Evolutionary conservation across 2,329 filamentous ascomycete species (phyloP), one percentile per base, ranked within the genome.

Genomic region (Daldinia eschscholtzii): DNA sequence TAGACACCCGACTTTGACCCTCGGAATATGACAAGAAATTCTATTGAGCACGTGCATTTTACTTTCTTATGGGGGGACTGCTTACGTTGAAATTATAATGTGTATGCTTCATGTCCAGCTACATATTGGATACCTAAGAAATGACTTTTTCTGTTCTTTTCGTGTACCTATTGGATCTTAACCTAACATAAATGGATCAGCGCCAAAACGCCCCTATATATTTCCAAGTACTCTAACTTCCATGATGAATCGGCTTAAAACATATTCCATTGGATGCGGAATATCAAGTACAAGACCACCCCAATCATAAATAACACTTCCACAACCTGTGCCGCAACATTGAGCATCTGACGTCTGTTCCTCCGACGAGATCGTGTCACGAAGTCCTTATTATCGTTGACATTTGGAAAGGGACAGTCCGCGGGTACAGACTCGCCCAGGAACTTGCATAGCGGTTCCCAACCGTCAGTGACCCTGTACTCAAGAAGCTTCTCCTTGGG

Each of bases 341-440:
- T 85, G 68, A 80, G 75, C 81, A 85, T 83, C 75, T 86, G 84
- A 70, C 79, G 79, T 59, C 81, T 77, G 73, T 86, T 86, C 50
- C 83, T 75, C 61, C 77, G 76, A 30, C 78, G 78, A 66, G 82
- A 85, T 50, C 84, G 79, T 42, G 81, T 76, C 55, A 85, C 81
- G 68, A 86, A 86, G 64, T 83, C 80, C 53, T 80, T 79, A 20
- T 82, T 83, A 72, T 84, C 83, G 74, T 85, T 85, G 61, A 82
- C 82, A 69, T 83, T 81, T 6, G 83, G 83, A 74, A 84, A 85
- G 61, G 80, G 71, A 35, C 57, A 42, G 39, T 67, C 76, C 70
- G 68, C 71, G 7, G 80, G 80, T 0, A 81, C 72, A 0, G 75
- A 65, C 46, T 79, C 78, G 42, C 77, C 78, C 0, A 81, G 71